These are phyloP conservation scores for Ensete glaucum DNA, from an alignment of 176 grass and related monocot genomes.

Conservation along the genomic window DNA sequence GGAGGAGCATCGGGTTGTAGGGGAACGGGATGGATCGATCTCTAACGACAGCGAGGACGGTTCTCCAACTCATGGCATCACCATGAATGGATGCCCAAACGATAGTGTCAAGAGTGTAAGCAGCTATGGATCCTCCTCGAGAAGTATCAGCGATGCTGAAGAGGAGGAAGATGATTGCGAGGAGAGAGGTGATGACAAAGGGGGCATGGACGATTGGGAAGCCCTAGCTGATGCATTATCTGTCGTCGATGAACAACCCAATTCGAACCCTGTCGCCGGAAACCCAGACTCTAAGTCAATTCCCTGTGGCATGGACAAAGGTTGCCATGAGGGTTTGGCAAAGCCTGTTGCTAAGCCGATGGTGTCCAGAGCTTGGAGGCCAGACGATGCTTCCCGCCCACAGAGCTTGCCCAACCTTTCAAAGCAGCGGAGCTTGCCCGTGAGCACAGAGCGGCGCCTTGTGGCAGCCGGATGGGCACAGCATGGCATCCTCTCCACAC, in stretches of 20 bases:
- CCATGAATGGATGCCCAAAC: slow-evolving; percentile 26
- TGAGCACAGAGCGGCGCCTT: slow-evolving; percentile 28
- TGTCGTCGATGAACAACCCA: slow-evolving; percentile 24
- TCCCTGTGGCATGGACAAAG: background rate
- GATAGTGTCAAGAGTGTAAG: slow-evolving; percentile 49
- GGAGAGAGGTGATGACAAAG: slow-evolving; percentile 49
- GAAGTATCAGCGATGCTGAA: slow-evolving; percentile 73
- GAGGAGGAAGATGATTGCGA: slow-evolving; percentile 35
- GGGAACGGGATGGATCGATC: slow-evolving; percentile 9
- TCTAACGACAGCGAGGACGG: slow-evolving; percentile 11
- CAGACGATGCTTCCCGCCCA: slow-evolving; percentile 73
- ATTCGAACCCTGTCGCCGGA: background rate
- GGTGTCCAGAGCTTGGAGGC: slow-evolving; percentile 61
- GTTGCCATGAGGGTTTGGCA: background rate
- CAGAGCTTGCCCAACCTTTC: slow-evolving; percentile 74
- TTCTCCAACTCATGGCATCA: slow-evolving; percentile 12
- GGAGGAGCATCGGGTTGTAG: background rate
- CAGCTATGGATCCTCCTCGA: slow-evolving; percentile 64
- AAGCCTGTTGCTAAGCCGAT: slow-evolving; percentile 29
- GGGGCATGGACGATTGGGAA: slow-evolving; percentile 89
- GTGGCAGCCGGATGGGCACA: slow-evolving; percentile 25
- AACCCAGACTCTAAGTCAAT: slow-evolving; percentile 3
- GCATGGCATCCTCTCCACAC: slow-evolving; percentile 39
- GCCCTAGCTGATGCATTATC: slow-evolving; percentile 67
- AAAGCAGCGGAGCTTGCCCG: slow-evolving; percentile 64